A percentile compares a stretch with the other conserved stretches of the same genome.
These are phyloP conservation scores for Collybiopsis luxurians DNA, from an alignment of 768 basidiomycete species.

Conservation along the genomic window DNA sequence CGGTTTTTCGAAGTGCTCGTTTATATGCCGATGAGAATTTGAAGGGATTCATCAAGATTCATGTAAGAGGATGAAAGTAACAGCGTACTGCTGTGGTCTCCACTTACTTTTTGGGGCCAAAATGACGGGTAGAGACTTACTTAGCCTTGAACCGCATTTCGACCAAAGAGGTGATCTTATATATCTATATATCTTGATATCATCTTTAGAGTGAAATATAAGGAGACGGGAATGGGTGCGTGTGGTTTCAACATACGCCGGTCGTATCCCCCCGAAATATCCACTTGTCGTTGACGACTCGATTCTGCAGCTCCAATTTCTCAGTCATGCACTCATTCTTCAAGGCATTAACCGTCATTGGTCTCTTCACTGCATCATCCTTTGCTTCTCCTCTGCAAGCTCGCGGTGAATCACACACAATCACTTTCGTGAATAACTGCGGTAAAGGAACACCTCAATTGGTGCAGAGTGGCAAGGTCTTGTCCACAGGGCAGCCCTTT, in stretches of 20 bases:
- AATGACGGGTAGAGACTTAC: too few species aligned
- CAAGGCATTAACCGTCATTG: neutral
- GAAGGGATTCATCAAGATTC: too few species aligned
- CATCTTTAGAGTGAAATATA: too few species aligned
- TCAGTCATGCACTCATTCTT: neutral
- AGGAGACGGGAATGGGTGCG: too few species aligned
- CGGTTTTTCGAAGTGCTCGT: too few species aligned
- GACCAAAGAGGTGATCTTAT: too few species aligned
- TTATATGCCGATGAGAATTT: too few species aligned
- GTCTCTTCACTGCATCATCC: neutral
- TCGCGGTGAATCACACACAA: neutral
- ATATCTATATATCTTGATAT: too few species aligned
- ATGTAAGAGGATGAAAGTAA: too few species aligned
- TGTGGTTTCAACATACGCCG: neutral
- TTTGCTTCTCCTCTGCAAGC: neutral
- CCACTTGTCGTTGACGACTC: neutral
- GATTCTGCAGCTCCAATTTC: neutral
- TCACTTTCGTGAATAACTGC: constrained; percentile 28
- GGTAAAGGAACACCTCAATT: constrained; percentile 30
- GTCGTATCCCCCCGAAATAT: neutral
- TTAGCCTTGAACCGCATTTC: too few species aligned
- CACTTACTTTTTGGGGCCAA: too few species aligned
- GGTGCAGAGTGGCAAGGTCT: constrained; percentile 24
- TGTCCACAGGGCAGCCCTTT: constrained; percentile 29
- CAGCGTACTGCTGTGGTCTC: too few species aligned